phyloP scores from a whole-genome alignment of 176 grass and related monocot genomes.

The Paspalum notatum region DNA sequence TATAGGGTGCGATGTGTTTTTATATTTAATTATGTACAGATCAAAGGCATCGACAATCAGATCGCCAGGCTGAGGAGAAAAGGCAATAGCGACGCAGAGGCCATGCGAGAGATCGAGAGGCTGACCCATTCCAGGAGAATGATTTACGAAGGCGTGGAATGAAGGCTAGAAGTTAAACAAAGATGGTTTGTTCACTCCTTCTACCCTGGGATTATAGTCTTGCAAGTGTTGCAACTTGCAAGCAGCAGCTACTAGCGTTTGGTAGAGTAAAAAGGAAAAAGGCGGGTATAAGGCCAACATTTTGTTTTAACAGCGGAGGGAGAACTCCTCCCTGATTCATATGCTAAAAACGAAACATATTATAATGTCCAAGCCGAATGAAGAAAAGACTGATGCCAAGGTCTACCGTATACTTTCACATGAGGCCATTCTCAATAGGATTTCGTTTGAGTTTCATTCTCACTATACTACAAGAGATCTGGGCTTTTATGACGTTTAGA shows the following conservation, averaged over 20 bases:
- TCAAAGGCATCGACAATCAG: constrained; percentile 9
- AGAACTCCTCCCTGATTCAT: too few species aligned
- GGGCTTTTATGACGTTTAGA: too few species aligned
- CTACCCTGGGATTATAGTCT: not conserved
- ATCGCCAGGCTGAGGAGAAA: constrained; percentile 5
- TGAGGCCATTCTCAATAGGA: too few species aligned
- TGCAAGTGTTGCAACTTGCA: not conserved
- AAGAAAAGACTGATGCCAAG: too few species aligned
- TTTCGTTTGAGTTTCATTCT: too few species aligned
- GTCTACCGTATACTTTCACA: too few species aligned
- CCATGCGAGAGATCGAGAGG: constrained; percentile 15
- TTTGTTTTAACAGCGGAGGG: too few species aligned
- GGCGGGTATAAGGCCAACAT: too few species aligned
- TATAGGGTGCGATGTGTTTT: too few species aligned
- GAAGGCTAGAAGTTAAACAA: not conserved
- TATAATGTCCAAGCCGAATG: too few species aligned
- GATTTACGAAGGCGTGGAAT: not conserved
- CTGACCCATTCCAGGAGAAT: constrained; percentile 13
- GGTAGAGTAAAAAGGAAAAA: not conserved
- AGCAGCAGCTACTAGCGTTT: not conserved
- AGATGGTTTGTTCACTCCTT: not conserved
- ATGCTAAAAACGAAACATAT: too few species aligned
- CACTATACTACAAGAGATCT: too few species aligned
- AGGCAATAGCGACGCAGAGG: not conserved
- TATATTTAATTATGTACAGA: not conserved